These are phyloP conservation scores for Suillus hirtellus DNA, from an alignment of 768 basidiomycete species.

Conservation along the genomic window DNA sequence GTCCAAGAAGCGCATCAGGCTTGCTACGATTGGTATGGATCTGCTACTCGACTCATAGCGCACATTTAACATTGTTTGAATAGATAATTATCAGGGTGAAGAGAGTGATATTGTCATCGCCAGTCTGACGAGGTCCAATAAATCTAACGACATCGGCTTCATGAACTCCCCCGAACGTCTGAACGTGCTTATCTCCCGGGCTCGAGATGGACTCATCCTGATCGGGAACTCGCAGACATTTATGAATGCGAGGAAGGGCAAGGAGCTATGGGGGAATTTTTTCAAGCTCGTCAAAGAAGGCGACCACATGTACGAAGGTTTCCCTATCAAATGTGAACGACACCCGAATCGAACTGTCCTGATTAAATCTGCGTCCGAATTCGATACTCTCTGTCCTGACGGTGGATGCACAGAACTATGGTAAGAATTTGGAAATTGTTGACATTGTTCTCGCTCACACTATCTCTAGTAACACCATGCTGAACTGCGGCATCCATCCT, in stretches of 20 bases:
- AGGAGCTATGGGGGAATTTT: conserved; percentile 51
- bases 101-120: conserved; percentile 69
- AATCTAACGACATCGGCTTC: conserved; percentile 60
- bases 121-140: conserved; percentile 62
- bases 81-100: conserved; percentile 79
- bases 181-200: conserved; percentile 70
- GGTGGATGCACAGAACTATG: conserved; percentile 65
- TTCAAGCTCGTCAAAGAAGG: conserved; percentile 44
- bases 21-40: conserved; percentile 63
- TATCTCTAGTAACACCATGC: conserved; percentile 41
- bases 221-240: conserved; percentile 68
- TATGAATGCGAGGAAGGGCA: conserved; percentile 48
- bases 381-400: conserved; percentile 53
- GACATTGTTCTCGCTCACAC: conserved; percentile 1
- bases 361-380: conserved; percentile 46
- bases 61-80: not conserved
- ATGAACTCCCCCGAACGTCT: conserved; percentile 70
- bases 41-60: not conserved
- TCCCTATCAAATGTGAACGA: conserved; percentile 59
- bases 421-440: conserved; percentile 35
- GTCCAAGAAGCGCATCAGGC: conserved; percentile 47
- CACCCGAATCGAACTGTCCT: conserved; percentile 45
- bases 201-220: conserved; percentile 63
- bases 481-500: conserved; percentile 52
- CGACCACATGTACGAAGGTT: conserved; percentile 54